phyloP scores from a whole-genome alignment of 352 stramenopile genomes.

The Globisporangium sylvaticum region DNA sequence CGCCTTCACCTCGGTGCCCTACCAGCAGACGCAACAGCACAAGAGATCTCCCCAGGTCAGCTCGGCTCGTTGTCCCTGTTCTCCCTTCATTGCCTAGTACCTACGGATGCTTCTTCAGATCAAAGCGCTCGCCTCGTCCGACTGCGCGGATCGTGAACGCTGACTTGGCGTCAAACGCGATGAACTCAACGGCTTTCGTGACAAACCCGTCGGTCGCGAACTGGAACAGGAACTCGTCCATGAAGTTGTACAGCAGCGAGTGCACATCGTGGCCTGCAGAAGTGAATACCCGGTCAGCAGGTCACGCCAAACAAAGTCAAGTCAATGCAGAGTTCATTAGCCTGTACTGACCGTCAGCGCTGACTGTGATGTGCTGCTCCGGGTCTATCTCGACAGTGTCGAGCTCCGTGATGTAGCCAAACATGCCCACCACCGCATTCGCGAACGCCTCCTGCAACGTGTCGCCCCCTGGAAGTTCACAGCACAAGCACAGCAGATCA shows the following conservation, averaged over 20 bases:
- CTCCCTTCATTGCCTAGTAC: not conserved
- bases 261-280: conserved; percentile 36
- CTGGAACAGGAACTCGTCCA: conserved; percentile 1
- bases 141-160: not conserved
- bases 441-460: not conserved
- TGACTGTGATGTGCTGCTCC: not conserved
- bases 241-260: conserved; percentile 47
- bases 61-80: not conserved
- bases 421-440: not conserved
- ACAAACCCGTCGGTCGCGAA: not conserved
- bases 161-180: not conserved
- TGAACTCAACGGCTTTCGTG: not conserved
- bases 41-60: not conserved
- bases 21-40: not conserved
- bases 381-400: not conserved
- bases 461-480: not conserved
- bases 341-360: not conserved
- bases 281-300: not conserved
- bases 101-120: not conserved
- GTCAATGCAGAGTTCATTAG: not conserved
- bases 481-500: not conserved
- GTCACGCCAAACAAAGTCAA: not conserved
- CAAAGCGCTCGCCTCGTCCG: not conserved
- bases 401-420: not conserved
- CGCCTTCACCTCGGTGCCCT: not conserved